Conservation (phyloP, 495 filamentous ascomycete species). For the Podospora fimiseda region DNA sequence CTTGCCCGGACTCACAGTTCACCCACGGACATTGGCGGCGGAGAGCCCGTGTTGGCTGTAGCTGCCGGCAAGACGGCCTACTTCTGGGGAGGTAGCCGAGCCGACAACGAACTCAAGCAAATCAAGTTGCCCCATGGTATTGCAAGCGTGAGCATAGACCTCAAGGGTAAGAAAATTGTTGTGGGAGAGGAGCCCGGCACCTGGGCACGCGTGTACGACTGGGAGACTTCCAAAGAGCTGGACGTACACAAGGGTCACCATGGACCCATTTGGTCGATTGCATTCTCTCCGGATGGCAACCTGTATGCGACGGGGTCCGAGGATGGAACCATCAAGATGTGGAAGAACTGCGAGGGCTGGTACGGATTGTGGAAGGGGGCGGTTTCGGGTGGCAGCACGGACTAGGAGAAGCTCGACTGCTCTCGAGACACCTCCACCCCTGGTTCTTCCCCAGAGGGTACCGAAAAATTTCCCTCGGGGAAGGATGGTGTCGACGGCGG, state of each 20-base stretch:
- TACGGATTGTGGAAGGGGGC: constrained; percentile 49
- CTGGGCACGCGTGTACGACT: constrained; percentile 88
- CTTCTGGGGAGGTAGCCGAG: constrained; percentile 75
- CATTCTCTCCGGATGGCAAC: constrained; percentile 91
- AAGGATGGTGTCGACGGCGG: not conserved
- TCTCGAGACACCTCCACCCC: constrained; percentile 11
- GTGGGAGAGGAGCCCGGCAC: constrained; percentile 85
- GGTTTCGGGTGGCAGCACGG: constrained; percentile 23
- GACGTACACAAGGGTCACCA: constrained; percentile 97
- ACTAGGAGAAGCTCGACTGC: constrained; percentile 23
- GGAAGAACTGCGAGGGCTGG: constrained; percentile 54
- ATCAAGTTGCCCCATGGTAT: constrained; percentile 73
- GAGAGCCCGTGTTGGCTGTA: constrained; percentile 52
- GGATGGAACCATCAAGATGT: constrained; percentile 93
- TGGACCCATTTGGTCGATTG: constrained; percentile 91
- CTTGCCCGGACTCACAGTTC: constrained; percentile 36
- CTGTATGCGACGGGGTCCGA: constrained; percentile 94
- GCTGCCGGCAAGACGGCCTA: constrained; percentile 86
- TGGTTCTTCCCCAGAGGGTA: constrained; percentile 1
- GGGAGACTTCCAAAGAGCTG: constrained; percentile 71
- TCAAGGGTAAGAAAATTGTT: constrained; percentile 71
- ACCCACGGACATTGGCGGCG: constrained; percentile 45
- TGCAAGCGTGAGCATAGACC: constrained; percentile 81
- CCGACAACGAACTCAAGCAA: constrained; percentile 67
- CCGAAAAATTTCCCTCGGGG: not conserved